Evolutionary conservation across 192 early-diverging fungal species (phyloP).

Genomic region (Coemansia sp.): DNA sequence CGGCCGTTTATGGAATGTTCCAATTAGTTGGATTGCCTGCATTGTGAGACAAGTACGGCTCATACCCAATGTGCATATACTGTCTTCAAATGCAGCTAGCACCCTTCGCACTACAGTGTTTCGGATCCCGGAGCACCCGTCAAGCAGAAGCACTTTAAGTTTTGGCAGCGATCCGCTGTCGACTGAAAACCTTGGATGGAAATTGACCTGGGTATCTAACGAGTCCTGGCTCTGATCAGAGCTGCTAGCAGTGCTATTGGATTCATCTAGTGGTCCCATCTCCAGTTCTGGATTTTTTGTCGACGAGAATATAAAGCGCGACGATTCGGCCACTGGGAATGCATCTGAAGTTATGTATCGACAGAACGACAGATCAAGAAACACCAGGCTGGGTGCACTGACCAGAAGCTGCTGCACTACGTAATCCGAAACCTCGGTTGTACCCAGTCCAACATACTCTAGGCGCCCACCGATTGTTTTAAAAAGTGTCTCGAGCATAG

Average conservation of each 20-base stretch:
- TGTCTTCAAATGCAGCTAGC: constrained; percentile 16
- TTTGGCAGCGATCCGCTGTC: constrained; percentile 18
- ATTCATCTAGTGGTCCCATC: neutral
- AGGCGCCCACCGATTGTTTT: constrained; percentile 6
- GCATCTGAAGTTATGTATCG: constrained; percentile 21
- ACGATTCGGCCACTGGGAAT: constrained; percentile 19
- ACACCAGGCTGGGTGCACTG: constrained; percentile 16
- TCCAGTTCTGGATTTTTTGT: neutral
- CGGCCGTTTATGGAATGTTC: neutral
- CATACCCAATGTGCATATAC: constrained; percentile 18
- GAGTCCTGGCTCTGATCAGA: constrained; percentile 1
- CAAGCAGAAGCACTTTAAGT: constrained; percentile 14
- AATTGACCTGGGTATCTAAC: neutral
- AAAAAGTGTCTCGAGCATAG: constrained; percentile 12
- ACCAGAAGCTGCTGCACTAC: constrained; percentile 17
- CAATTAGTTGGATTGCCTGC: neutral
- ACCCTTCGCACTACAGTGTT: constrained; percentile 19
- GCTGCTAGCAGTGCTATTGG: neutral
- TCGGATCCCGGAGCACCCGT: constrained; percentile 13
- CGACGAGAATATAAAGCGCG: constrained; percentile 1
- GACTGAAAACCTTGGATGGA: neutral
- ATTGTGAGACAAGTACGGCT: neutral
- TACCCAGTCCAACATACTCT: constrained; percentile 18
- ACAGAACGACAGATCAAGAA: constrained; percentile 29
- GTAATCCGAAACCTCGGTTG: constrained; percentile 16